phyloP scores from a whole-genome alignment of 768 basidiomycete species.

The Stropharia rugosoannulata region DNA sequence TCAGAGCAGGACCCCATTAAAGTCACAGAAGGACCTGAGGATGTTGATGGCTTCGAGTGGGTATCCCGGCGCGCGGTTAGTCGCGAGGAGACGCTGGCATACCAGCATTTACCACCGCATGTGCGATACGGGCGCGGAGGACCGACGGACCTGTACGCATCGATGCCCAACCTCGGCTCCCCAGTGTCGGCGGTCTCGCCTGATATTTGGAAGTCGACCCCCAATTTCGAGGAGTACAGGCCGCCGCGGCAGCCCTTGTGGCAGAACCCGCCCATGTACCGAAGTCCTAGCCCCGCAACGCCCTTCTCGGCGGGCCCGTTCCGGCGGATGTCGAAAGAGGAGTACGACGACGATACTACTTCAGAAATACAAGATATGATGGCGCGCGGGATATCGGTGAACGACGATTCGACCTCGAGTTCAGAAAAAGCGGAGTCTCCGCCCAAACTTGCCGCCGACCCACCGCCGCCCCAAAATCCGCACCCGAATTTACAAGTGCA shows the following conservation, averaged over 20 bases:
- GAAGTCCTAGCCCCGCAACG: constrained; percentile 27
- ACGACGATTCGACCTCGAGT: constrained; percentile 19
- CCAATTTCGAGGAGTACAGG: constrained; percentile 37
- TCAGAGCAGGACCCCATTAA: constrained; percentile 49
- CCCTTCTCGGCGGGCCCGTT: constrained; percentile 24
- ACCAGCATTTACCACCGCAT: constrained; percentile 73
- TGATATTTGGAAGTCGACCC: constrained; percentile 43
- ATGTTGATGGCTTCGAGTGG: constrained; percentile 84
- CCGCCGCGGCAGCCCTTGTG: constrained; percentile 23
- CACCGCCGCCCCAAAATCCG: constrained; percentile 4
- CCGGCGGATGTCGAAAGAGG: constrained; percentile 14
- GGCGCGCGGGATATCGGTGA: constrained; percentile 12
- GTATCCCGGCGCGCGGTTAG: constrained; percentile 65
- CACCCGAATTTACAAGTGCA: constrained; percentile 85
- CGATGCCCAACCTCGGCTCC: constrained; percentile 47
- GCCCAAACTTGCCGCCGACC: constrained; percentile 22
- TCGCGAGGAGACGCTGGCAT: constrained; percentile 55
- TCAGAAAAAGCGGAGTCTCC: constrained; percentile 16
- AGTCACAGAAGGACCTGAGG: constrained; percentile 50
- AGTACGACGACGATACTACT: constrained; percentile 11
- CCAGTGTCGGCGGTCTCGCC: constrained; percentile 24
- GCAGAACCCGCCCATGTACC: constrained; percentile 24
- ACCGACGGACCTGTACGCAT: constrained; percentile 55
- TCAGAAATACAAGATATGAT: constrained; percentile 7
- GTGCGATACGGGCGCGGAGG: constrained; percentile 63